A percentile compares a stretch with the other conserved stretches of the same genome.
phyloP scores from a whole-genome alignment of 129 eudicot species.

The Arctium minus region DNA sequence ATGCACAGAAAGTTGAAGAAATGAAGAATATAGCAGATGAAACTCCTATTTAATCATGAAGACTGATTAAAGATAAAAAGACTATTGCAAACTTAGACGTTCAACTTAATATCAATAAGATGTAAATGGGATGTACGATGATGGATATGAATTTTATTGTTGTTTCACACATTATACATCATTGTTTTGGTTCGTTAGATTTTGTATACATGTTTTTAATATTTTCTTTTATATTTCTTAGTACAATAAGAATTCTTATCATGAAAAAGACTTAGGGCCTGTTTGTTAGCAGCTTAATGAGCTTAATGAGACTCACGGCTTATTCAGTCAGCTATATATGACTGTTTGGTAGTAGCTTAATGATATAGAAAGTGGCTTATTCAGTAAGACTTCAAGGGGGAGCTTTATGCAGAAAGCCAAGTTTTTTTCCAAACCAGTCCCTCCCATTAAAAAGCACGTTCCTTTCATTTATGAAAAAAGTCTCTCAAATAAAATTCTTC shows the following conservation, averaged over 20 bases:
- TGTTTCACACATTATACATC: not conserved
- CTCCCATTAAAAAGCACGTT: no score
- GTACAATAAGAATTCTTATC: not conserved
- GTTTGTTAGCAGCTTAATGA: no score
- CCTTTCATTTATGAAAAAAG: no score
- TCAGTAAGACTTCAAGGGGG: no score
- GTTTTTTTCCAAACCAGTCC: no score
- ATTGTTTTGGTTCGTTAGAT: not conserved
- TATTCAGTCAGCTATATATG: no score
- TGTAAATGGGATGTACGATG: not conserved
- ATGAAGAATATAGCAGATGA: not conserved
- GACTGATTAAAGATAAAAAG: not conserved
- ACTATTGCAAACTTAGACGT: not conserved
- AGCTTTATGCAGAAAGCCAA: no score
- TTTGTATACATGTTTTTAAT: not conserved
- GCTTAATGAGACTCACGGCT: no score
- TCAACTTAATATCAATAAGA: not conserved
- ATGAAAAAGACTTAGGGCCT: not conserved
- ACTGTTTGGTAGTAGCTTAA: no score
- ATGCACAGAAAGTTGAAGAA: constrained; percentile 20
- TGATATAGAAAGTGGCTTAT: no score
- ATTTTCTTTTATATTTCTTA: not conserved
- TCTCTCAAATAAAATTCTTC: no score
- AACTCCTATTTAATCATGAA: not conserved
- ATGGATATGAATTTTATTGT: not conserved